These are phyloP conservation scores for Erythrobasidium hasegawianum DNA, from an alignment of 1,284 basidiomycete genomes.

Conservation along the genomic window DNA sequence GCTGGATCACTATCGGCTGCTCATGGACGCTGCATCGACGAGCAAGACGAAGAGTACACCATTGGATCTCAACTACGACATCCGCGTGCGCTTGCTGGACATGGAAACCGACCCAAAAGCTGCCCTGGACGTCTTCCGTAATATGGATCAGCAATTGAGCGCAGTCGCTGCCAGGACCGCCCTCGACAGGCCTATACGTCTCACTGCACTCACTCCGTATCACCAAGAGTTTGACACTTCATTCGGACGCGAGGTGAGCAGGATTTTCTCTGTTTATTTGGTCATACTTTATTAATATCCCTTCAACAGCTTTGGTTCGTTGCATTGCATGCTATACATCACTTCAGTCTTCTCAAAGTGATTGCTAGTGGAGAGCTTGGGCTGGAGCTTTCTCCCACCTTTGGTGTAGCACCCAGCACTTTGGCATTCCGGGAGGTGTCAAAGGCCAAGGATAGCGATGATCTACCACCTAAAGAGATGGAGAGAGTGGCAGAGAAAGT, in stretches of 20 bases:
- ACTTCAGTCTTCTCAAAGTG: slow-evolving; percentile 40
- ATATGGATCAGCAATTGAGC: slow-evolving; percentile 48
- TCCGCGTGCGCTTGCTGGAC: slow-evolving; percentile 66
- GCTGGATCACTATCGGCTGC: slow-evolving; percentile 25
- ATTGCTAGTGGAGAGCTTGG: slow-evolving; percentile 39
- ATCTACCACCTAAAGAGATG: slow-evolving; percentile 16
- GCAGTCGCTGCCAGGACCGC: slow-evolving; percentile 43
- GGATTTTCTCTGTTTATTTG: neutral
- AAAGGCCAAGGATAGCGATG: slow-evolving; percentile 13
- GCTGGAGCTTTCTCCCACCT: slow-evolving; percentile 36
- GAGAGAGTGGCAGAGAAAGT: slow-evolving; percentile 22
- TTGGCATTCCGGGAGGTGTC: slow-evolving; percentile 32
- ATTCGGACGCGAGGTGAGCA: slow-evolving; percentile 62
- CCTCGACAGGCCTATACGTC: slow-evolving; percentile 58
- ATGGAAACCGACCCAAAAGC: slow-evolving; percentile 67
- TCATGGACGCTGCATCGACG: slow-evolving; percentile 8
- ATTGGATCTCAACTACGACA: slow-evolving; percentile 63
- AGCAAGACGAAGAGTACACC: slow-evolving; percentile 1
- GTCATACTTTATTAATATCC: neutral
- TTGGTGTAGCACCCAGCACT: slow-evolving; percentile 43
- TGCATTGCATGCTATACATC: slow-evolving; percentile 63
- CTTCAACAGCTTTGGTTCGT: slow-evolving; percentile 70
- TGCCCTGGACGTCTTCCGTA: slow-evolving; percentile 61
- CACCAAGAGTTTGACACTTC: slow-evolving; percentile 66
- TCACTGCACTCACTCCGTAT: slow-evolving; percentile 74